Conservation (phyloP, 2,329 filamentous ascomycete species). For the Xylaria sp. region DNA sequence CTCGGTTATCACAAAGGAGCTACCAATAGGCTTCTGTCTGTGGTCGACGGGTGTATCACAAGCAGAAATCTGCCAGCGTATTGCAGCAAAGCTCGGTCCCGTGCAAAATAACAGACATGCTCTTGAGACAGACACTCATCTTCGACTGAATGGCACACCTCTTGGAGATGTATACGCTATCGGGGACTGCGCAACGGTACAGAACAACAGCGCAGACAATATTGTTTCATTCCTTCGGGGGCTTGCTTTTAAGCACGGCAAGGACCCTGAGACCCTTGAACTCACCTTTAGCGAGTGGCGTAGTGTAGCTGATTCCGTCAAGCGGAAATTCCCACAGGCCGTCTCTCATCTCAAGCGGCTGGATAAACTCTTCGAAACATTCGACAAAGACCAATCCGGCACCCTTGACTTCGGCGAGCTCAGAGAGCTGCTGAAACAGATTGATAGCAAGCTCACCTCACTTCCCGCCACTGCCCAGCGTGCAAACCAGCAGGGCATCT, state of each 20-base stretch:
- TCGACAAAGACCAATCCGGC: constrained; percentile 92
- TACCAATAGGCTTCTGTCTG: constrained; percentile 94
- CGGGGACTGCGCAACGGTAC: constrained; percentile 94
- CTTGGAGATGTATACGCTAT: constrained; percentile 96
- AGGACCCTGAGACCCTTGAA: constrained; percentile 87
- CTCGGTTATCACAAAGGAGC: constrained; percentile 83
- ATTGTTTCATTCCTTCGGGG: constrained; percentile 89
- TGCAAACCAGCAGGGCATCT: constrained; percentile 93
- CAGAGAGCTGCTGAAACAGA: constrained; percentile 85
- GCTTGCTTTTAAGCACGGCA: constrained; percentile 90
- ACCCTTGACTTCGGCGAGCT: constrained; percentile 95
- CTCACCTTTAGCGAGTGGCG: constrained; percentile 92
- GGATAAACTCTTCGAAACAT: constrained; percentile 89
- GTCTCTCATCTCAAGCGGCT: constrained; percentile 85
- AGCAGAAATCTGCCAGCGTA: constrained; percentile 78
- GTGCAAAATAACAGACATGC: constrained; percentile 89
- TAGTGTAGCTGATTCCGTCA: constrained; percentile 82
- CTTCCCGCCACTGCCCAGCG: constrained; percentile 95
- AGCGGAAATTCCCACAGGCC: constrained; percentile 90
- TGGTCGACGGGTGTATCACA: constrained; percentile 98
- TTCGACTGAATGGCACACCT: constrained; percentile 87
- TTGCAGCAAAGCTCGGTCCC: constrained; percentile 80
- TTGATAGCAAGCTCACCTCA: constrained; percentile 93
- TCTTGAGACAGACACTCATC: constrained; percentile 92
- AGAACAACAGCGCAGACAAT: constrained; percentile 95